Percentiles rank a stretch among this genome's conserved stretches.
Evolutionary conservation across 2,329 filamentous ascomycete genomes (phyloP).

Genomic region (Apiospora malaysiana): DNA sequence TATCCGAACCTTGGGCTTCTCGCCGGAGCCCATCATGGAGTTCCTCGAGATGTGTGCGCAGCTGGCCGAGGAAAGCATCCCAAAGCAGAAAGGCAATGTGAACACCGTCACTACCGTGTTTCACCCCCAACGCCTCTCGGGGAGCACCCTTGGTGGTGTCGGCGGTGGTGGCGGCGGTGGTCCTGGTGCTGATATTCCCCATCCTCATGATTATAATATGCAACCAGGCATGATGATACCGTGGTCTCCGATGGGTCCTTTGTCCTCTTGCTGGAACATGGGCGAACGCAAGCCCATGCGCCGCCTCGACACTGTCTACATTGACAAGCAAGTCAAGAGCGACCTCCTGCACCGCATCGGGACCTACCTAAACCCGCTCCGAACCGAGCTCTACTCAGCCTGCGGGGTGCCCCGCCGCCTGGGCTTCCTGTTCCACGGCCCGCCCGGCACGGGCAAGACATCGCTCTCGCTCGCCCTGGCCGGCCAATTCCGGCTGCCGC

Average conservation of each 20-base stretch:
- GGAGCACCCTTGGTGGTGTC: too few species aligned
- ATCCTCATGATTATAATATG: too few species aligned
- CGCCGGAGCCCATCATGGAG: background rate
- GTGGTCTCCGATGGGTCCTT: too few species aligned
- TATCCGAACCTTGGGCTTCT: background rate
- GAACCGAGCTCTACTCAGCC: background rate
- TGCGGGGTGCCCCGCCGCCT: conserved; percentile 15
- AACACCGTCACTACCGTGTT: too few species aligned
- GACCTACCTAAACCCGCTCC: background rate
- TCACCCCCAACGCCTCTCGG: too few species aligned
- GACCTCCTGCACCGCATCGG: background rate
- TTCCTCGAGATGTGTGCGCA: background rate
- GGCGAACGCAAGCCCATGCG: background rate
- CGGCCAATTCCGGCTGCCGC: conserved; percentile 42
- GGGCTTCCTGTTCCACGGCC: conserved; percentile 18
- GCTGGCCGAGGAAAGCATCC: background rate
- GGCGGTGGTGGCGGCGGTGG: too few species aligned
- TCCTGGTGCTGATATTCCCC: too few species aligned
- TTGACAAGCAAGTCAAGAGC: conserved; percentile 1
- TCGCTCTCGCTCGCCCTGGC: conserved; percentile 45
- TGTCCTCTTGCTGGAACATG: background rate
- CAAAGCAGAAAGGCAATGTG: background rate
- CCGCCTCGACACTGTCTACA: conserved; percentile 20
- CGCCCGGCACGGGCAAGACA: conserved; percentile 27
- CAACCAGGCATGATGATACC: too few species aligned